phyloP scores from a whole-genome alignment of 2,329 filamentous ascomycete genomes.

The Colletotrichum tanaceti region DNA sequence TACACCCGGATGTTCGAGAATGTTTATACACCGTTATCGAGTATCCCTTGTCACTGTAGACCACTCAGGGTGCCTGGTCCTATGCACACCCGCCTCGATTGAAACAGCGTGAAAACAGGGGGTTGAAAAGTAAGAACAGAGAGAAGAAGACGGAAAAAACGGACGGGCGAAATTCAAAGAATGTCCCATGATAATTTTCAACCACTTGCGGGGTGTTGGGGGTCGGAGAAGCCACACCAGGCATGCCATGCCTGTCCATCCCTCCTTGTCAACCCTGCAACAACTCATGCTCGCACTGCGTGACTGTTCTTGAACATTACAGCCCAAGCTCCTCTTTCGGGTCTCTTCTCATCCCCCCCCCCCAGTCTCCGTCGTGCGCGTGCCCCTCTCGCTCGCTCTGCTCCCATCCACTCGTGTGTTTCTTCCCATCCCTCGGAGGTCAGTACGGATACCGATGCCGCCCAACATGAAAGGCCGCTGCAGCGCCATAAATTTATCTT shows the following conservation, averaged over 20 bases:
- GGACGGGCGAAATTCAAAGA: neutral
- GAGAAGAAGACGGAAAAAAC: neutral
- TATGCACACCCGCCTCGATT: neutral
- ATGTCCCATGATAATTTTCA: neutral
- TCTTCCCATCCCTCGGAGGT: slow-evolving; percentile 3
- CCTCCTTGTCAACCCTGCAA: slow-evolving; percentile 7
- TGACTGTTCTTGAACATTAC: neutral
- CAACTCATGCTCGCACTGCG: neutral
- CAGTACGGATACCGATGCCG: neutral
- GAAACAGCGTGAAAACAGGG: neutral
- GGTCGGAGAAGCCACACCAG: neutral
- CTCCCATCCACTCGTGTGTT: neutral
- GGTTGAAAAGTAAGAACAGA: neutral
- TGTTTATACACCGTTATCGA: neutral
- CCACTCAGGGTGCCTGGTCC: neutral
- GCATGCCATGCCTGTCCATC: neutral
- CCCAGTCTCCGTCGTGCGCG: neutral
- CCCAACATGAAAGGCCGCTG: neutral
- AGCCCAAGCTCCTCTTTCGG: slow-evolving; percentile 18
- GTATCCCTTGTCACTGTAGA: too few relatives aligned
- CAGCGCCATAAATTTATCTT: neutral
- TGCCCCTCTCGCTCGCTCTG: too few relatives aligned
- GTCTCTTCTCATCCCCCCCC: slow-evolving; percentile 3
- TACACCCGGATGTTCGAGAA: too few relatives aligned
- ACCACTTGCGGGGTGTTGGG: too few relatives aligned